Evolutionary conservation across 441 rosid species (phyloP).

Genomic region (Adansonia madagascariensis): DNA sequence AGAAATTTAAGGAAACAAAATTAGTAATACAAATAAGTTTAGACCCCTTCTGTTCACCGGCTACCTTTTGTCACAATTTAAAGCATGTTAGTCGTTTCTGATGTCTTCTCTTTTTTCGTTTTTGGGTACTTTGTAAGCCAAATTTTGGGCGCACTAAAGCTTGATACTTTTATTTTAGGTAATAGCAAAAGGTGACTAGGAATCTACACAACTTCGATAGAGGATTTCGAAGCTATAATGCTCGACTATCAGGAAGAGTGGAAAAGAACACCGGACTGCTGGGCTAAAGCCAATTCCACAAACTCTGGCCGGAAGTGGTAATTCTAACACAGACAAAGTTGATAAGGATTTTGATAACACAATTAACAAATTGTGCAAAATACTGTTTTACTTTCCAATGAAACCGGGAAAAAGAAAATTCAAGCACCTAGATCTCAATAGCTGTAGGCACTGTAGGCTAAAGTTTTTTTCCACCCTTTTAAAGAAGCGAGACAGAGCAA

Average conservation of each 20-base stretch:
- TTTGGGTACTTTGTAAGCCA: neutral
- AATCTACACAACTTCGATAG: conserved; percentile 8
- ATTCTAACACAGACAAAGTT: conserved; percentile 10
- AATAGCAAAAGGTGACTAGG: conserved; percentile 5
- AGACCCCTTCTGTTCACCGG: neutral
- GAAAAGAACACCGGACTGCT: neutral
- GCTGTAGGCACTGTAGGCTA: neutral
- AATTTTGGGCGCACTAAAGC: neutral
- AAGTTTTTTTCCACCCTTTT: neutral
- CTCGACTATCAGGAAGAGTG: neutral
- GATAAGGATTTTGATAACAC: conserved; percentile 6
- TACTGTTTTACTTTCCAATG: neutral
- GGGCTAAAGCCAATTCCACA: conserved; percentile 2
- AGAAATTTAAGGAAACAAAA: conserved; percentile 12
- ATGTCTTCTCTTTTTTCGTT: neutral
- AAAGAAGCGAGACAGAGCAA: neutral
- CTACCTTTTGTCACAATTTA: neutral
- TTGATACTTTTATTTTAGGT: neutral
- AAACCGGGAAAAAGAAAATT: neutral
- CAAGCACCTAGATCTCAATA: conserved; percentile 4
- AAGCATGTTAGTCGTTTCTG: neutral
- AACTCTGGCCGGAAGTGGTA: neutral
- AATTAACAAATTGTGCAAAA: neutral
- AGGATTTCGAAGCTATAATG: conserved; percentile 1
- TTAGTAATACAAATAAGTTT: neutral